phyloP scores from a whole-genome alignment of 208 protist genomes.

The Leishmania martiniquensis region DNA sequence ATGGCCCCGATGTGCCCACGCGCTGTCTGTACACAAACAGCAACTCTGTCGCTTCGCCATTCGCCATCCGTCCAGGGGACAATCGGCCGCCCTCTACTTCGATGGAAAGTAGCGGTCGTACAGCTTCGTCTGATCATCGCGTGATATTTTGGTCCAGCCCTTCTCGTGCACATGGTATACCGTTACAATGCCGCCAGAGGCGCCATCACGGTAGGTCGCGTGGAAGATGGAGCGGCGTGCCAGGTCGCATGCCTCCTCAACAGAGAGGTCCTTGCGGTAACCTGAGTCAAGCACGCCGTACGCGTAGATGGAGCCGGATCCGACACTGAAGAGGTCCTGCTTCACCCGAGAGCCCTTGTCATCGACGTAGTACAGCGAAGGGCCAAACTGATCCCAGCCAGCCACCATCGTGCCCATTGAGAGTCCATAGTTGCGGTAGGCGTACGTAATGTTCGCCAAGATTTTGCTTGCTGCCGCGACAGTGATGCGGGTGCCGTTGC shows the following conservation, averaged over 20 bases:
- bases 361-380: conserved; percentile 99
- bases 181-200: conserved; percentile 97
- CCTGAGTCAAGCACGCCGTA: conserved; percentile 99
- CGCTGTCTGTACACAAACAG: neutral
- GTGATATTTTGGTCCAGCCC: conserved; percentile 96
- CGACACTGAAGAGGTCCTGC: conserved; percentile 98
- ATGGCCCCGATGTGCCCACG: neutral
- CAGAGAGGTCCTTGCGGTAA: conserved; percentile 94
- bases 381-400: conserved; percentile 97
- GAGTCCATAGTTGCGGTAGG: conserved; percentile 98
- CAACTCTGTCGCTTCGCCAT: neutral
- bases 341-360: conserved; percentile 98
- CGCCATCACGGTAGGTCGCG: conserved; percentile 99
- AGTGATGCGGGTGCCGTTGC: conserved; percentile 98
- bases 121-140: conserved; percentile 93
- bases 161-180: conserved; percentile 96
- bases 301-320: conserved; percentile 99
- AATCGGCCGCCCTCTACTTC: neutral
- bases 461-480: conserved; percentile 99
- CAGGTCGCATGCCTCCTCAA: conserved; percentile 98
- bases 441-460: conserved; percentile 99
- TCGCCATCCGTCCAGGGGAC: neutral
- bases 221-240: conserved; percentile 99
- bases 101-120: conserved; percentile 77
- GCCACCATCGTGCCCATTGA: conserved; percentile 99